These are phyloP conservation scores for Cadophora sp. DNA, from an alignment of 2,329 filamentous ascomycete species.

Conservation along the genomic window DNA sequence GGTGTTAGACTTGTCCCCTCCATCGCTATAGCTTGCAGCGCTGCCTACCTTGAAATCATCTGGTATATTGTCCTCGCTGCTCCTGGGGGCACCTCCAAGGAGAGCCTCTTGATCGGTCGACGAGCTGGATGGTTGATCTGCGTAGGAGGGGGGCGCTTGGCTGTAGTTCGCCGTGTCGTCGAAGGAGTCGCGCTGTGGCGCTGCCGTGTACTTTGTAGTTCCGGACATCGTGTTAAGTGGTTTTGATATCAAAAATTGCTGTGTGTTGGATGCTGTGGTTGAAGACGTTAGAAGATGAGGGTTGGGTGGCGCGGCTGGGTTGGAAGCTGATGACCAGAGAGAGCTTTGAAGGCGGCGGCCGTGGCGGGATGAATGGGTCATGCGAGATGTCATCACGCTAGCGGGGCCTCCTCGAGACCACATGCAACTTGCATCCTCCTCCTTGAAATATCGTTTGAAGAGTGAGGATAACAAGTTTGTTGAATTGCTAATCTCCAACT, in stretches of 20 bases:
- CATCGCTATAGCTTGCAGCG: slow-evolving; percentile 5
- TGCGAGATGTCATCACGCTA: not conserved
- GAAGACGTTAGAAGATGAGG: slow-evolving; percentile 1
- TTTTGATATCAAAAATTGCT: not conserved
- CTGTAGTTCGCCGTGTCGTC: slow-evolving; percentile 70
- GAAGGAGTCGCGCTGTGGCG: slow-evolving; percentile 86
- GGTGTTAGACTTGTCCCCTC: slow-evolving; percentile 24
- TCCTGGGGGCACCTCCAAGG: slow-evolving; percentile 70
- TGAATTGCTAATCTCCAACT: no score
- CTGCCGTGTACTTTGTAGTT: slow-evolving; percentile 82
- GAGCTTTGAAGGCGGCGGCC: no score
- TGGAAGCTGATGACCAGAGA: slow-evolving; percentile 1
- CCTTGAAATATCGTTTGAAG: no score
- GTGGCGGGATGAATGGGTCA: not conserved
- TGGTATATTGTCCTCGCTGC: slow-evolving; percentile 88
- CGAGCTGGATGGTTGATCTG: slow-evolving; percentile 60
- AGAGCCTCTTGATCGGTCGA: slow-evolving; percentile 59
- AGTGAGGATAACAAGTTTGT: no score
- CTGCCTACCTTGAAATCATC: slow-evolving; percentile 89
- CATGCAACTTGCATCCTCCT: no score
- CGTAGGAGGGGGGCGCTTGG: slow-evolving; percentile 85
- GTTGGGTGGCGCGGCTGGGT: not conserved
- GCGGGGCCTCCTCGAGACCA: not conserved
- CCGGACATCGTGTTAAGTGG: slow-evolving; percentile 64
- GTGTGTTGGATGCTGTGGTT: slow-evolving; percentile 1